phyloP scores from a whole-genome alignment of 306 rosid genomes.

The Vigna unguiculata region DNA sequence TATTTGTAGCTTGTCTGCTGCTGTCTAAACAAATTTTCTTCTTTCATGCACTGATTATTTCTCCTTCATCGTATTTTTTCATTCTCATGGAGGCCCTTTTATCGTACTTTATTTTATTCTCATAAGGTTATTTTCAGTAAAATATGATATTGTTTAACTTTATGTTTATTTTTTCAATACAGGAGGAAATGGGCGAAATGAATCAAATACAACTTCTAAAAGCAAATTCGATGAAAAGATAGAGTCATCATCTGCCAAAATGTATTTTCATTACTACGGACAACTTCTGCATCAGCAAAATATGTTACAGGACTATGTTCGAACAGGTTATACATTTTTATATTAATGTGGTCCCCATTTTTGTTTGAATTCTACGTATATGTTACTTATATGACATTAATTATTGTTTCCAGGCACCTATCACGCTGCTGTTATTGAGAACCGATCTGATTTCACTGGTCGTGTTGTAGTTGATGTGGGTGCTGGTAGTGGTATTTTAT shows the following conservation, averaged over 20 bases:
- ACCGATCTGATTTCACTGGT: conserved; percentile 81
- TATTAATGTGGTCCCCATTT: conserved; percentile 4
- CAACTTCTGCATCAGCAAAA: conserved; percentile 94
- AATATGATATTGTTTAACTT: conserved; percentile 3
- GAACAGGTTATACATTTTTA: conserved; percentile 74
- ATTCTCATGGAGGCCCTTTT: neutral
- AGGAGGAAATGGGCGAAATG: conserved; percentile 68
- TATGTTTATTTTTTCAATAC: conserved; percentile 32
- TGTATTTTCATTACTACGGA: conserved; percentile 97
- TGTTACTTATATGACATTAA: conserved; percentile 25
- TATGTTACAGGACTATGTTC: conserved; percentile 96
- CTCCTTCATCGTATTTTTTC: conserved; percentile 3
- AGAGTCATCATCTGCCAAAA: conserved; percentile 92
- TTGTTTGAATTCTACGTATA: conserved; percentile 12
- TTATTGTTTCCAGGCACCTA: conserved; percentile 72
- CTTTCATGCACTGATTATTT: neutral
- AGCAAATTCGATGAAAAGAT: conserved; percentile 94
- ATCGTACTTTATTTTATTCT: conserved; percentile 20
- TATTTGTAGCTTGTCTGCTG: neutral
- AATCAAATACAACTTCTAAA: conserved; percentile 58
- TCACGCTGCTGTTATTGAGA: conserved; percentile 91
- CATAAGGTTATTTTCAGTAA: neutral
- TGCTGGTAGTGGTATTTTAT: conserved; percentile 97
- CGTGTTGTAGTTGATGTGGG: conserved; percentile 98
- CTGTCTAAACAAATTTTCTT: conserved; percentile 28